These are phyloP conservation scores for Cercospora citrullina DNA, from an alignment of 2,329 filamentous ascomycete species.

Conservation along the genomic window DNA sequence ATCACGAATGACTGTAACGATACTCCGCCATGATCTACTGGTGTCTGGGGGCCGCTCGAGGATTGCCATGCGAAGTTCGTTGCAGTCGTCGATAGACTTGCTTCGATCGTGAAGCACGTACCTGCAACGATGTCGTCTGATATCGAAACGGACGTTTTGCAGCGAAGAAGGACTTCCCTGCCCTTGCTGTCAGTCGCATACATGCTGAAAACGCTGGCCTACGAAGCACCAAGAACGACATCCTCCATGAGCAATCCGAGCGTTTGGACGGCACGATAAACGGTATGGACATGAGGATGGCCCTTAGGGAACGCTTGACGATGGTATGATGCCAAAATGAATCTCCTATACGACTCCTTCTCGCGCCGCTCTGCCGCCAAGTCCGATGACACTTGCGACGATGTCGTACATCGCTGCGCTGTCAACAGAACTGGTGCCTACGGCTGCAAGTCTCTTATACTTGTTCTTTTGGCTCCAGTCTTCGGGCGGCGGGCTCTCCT, in stretches of 20 bases:
- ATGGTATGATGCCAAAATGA: neutral
- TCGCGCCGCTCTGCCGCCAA: neutral
- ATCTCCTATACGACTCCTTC: neutral
- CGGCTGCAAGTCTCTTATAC: neutral
- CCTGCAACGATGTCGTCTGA: neutral
- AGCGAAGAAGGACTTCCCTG: neutral
- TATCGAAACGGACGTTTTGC: neutral
- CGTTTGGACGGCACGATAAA: neutral
- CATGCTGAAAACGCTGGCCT: neutral
- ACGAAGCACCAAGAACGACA: neutral
- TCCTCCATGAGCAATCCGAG: neutral
- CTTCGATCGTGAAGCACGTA: neutral
- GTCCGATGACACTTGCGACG: neutral
- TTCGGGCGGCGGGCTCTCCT: conserved; percentile 1
- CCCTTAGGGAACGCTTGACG: neutral
- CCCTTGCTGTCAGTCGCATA: neutral
- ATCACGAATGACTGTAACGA: neutral
- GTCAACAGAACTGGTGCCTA: neutral
- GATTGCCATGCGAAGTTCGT: neutral
- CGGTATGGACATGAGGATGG: neutral
- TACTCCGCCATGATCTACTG: neutral
- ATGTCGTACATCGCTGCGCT: neutral
- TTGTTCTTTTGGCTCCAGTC: neutral
- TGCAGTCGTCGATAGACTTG: neutral
- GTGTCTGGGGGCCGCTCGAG: neutral